phyloP scores from a whole-genome alignment of 116 monocot species.

The Papilionanthe hybrid region DNA sequence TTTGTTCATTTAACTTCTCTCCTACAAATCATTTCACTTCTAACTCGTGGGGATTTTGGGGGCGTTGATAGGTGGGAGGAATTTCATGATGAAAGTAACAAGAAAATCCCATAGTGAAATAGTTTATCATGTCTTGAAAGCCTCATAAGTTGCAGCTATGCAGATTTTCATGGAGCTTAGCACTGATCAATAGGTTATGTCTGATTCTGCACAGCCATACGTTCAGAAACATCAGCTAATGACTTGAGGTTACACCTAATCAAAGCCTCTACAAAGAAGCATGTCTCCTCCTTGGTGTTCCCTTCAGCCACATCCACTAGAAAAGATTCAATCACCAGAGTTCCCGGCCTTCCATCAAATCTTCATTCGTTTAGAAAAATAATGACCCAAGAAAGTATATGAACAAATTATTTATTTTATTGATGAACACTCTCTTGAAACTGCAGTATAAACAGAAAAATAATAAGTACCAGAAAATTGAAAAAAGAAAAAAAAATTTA shows the following conservation, averaged over 20 bases:
- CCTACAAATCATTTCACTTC: not conserved
- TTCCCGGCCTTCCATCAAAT: conserved; percentile 54
- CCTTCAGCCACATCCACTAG: conserved; percentile 62
- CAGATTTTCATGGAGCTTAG: not conserved
- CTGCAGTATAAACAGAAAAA: too few relatives aligned
- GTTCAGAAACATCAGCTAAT: conserved; percentile 36
- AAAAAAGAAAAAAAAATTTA: too few relatives aligned
- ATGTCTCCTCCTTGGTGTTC: conserved; percentile 62
- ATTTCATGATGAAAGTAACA: not conserved
- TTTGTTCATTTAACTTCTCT: not conserved
- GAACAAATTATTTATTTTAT: too few relatives aligned
- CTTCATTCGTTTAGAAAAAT: too few relatives aligned
- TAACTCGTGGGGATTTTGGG: not conserved
- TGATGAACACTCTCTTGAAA: too few relatives aligned
- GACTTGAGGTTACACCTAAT: conserved; percentile 71
- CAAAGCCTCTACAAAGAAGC: conserved; percentile 54
- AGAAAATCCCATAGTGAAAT: not conserved
- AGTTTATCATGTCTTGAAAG: not conserved
- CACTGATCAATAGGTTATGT: conserved; percentile 14
- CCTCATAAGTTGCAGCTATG: not conserved
- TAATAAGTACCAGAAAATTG: too few relatives aligned
- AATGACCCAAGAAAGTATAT: too few relatives aligned
- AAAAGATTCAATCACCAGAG: conserved; percentile 61
- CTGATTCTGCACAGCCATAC: conserved; percentile 24
- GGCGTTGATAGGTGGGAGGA: not conserved